A percentile compares a stretch with the other conserved stretches of the same genome.
These are phyloP conservation scores for Leccinum broughii DNA, from an alignment of 768 basidiomycete genomes.

Conservation along the genomic window DNA sequence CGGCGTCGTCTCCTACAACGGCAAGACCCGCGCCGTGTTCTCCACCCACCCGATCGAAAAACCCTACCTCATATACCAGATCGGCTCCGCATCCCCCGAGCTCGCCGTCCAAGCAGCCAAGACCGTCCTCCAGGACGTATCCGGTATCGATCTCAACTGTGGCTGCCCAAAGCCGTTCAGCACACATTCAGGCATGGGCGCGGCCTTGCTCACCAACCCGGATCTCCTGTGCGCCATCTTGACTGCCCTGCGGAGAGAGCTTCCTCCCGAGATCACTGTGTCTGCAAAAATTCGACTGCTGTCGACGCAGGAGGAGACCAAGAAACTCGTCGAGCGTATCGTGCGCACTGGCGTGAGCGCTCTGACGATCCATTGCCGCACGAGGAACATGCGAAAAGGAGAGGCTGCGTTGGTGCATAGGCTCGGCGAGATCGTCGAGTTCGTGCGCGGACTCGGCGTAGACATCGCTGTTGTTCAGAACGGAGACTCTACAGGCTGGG, in stretches of 20 bases:
- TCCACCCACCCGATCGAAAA: constrained; percentile 94
- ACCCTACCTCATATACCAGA: constrained; percentile 92
- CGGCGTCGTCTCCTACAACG: constrained; percentile 85
- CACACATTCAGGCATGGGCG: constrained; percentile 93
- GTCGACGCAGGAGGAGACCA: constrained; percentile 82
- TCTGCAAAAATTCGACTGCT: constrained; percentile 92
- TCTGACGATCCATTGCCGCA: constrained; percentile 94
- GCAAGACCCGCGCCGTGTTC: constrained; percentile 83
- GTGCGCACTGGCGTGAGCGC: constrained; percentile 84
- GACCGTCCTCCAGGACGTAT: constrained; percentile 82
- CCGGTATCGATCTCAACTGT: constrained; percentile 96
- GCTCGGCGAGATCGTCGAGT: constrained; percentile 81
- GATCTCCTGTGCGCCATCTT: constrained; percentile 90
- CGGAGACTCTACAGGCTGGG: constrained; percentile 82
- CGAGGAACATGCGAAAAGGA: constrained; percentile 83
- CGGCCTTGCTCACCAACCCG: constrained; percentile 88
- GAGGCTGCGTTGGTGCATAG: constrained; percentile 80
- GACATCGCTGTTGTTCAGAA: constrained; percentile 92
- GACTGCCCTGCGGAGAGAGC: constrained; percentile 65
- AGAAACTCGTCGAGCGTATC: constrained; percentile 87
- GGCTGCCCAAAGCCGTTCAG: constrained; percentile 98
- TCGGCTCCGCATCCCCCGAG: constrained; percentile 87
- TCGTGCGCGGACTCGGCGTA: constrained; percentile 70
- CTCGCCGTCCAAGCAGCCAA: constrained; percentile 92
- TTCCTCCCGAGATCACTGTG: constrained; percentile 81